Evolutionary conservation across 2,329 filamentous ascomycete genomes (phyloP).

Genomic region (Acrodontium crateriforme): DNA sequence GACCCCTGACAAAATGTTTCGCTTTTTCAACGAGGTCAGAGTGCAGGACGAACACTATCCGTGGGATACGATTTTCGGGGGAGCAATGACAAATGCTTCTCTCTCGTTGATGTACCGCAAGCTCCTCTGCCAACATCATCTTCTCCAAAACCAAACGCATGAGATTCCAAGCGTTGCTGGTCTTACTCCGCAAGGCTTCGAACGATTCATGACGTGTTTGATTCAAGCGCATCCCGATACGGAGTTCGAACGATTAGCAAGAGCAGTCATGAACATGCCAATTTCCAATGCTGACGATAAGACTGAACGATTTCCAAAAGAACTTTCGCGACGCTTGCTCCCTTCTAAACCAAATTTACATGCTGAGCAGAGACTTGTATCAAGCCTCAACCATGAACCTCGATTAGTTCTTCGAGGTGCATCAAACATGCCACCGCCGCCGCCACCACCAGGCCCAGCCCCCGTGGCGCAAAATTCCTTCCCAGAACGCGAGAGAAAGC

Average conservation of each 20-base stretch:
- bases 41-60: conserved; percentile 53
- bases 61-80: conserved; percentile 39
- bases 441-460: conserved; percentile 12
- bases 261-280: conserved; percentile 55
- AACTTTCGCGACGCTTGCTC: conserved; percentile 60
- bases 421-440: conserved; percentile 21
- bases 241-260: conserved; percentile 57
- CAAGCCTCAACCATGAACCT: conserved; percentile 23
- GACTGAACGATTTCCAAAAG: conserved; percentile 63
- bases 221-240: conserved; percentile 63
- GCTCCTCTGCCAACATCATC: conserved; percentile 34
- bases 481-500: conserved; percentile 27
- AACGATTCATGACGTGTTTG: conserved; percentile 54
- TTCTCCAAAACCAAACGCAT: conserved; percentile 30
- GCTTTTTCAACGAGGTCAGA: conserved; percentile 56
- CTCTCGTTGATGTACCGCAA: conserved; percentile 34
- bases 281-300: conserved; percentile 51
- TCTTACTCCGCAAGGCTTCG: conserved; percentile 34
- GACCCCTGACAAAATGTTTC: conserved; percentile 59
- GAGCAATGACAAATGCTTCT: conserved; percentile 25
- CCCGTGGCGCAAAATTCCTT: conserved; percentile 14
- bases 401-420: conserved; percentile 30
- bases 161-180: conserved; percentile 31
- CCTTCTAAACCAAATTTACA: conserved; percentile 45
- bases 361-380: conserved; percentile 46